A percentile compares a stretch with the other conserved stretches of the same genome.
Conservation (phyloP, 768 basidiomycete genomes). For the Clathrus columnatus region DNA sequence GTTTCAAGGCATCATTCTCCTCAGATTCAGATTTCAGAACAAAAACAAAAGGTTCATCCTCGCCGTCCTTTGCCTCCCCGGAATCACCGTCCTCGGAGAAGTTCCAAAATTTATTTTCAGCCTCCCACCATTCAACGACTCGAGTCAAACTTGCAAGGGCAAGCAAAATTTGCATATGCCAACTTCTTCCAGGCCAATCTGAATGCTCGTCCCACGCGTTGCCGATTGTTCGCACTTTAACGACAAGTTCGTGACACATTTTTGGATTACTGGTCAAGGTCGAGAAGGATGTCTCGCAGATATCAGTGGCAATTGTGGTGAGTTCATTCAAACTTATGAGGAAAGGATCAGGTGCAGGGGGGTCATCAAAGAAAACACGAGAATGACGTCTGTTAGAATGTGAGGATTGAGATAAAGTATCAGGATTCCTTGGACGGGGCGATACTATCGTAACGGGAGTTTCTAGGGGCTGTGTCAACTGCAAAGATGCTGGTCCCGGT, state of each 20-base stretch:
- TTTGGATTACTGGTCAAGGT: slow-evolving; percentile 83
- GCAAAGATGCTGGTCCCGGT: slow-evolving; percentile 34
- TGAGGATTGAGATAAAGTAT: slow-evolving; percentile 15
- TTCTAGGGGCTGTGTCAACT: slow-evolving; percentile 23
- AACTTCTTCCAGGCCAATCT: slow-evolving; percentile 94
- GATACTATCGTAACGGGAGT: slow-evolving; percentile 24
- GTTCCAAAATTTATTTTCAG: slow-evolving; percentile 99
- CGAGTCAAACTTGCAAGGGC: slow-evolving; percentile 93
- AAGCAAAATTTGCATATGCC: slow-evolving; percentile 95
- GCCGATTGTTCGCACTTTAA: slow-evolving; percentile 85
- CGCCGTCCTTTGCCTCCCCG: slow-evolving; percentile 61
- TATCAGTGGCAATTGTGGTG: slow-evolving; percentile 88
- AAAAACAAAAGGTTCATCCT: slow-evolving; percentile 86
- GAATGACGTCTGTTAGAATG: slow-evolving; percentile 66
- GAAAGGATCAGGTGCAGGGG: slow-evolving; percentile 64
- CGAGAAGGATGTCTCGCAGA: slow-evolving; percentile 80
- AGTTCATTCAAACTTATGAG: slow-evolving; percentile 86
- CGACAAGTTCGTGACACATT: slow-evolving; percentile 77
- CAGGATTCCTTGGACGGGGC: slow-evolving; percentile 13
- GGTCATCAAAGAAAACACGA: slow-evolving; percentile 76
- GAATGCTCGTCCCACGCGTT: slow-evolving; percentile 96
- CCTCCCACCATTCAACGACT: slow-evolving; percentile 99
- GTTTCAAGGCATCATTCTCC: slow-evolving; percentile 10
- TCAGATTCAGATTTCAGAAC: slow-evolving; percentile 86
- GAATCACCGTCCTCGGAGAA: slow-evolving; percentile 50